These are phyloP conservation scores for Macrophomina phaseolina DNA, from an alignment of 2,329 filamentous ascomycete species.

Conservation along the genomic window DNA sequence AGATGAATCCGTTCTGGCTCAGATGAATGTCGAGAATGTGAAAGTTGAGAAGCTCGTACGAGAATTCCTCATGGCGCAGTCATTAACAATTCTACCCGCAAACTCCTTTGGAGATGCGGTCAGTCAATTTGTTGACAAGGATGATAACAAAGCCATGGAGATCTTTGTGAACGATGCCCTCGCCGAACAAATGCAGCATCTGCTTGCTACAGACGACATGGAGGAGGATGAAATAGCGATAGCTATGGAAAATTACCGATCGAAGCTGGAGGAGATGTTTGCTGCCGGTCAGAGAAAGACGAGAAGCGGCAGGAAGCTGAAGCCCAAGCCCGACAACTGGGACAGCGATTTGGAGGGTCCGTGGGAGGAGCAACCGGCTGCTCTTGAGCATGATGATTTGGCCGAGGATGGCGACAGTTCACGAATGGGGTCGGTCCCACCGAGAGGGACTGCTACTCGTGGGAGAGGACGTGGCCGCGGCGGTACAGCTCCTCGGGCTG, in stretches of 20 bases:
- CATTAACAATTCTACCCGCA: conserved; percentile 89
- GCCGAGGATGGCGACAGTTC: conserved; percentile 40
- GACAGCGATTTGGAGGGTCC: conserved; percentile 86
- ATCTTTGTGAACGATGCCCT: conserved; percentile 54
- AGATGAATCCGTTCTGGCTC: conserved; percentile 66
- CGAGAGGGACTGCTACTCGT: conserved; percentile 49
- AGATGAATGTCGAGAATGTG: conserved; percentile 72
- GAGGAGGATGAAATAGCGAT: conserved; percentile 73
- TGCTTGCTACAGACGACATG: conserved; percentile 45
- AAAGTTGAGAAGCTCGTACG: conserved; percentile 88
- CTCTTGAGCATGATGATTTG: conserved; percentile 60
- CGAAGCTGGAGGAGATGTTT: conserved; percentile 73
- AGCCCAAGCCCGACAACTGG: conserved; percentile 80
- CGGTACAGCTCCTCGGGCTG: conserved; percentile 42
- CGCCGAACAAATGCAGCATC: conserved; percentile 49
- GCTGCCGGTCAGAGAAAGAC: conserved; percentile 65
- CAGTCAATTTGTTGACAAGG: conserved; percentile 89
- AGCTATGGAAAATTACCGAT: conserved; percentile 75
- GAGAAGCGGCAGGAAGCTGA: conserved; percentile 64
- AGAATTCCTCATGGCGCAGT: conserved; percentile 85
- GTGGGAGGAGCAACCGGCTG: conserved; percentile 81
- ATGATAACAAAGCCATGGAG: conserved; percentile 88
- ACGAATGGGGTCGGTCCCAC: conserved; percentile 36
- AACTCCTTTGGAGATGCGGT: conserved; percentile 94
- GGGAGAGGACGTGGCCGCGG: conserved; percentile 55